Conservation (phyloP, 1,139 yeast genomes). For the Taphrina confusa region DNA sequence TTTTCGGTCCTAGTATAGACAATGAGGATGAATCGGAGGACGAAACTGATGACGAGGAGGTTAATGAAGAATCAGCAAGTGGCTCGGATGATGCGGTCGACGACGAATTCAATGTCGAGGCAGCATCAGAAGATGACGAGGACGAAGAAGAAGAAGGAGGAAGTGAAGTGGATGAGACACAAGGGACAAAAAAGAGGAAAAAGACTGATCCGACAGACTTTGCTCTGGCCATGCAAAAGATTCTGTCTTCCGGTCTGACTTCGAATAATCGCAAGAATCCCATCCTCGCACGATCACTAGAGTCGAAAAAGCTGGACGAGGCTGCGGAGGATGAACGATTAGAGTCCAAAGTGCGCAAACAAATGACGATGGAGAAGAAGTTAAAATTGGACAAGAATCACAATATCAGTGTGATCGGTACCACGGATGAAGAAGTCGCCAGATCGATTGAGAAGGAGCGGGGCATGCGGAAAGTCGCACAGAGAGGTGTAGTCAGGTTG, state of each 20-base stretch:
- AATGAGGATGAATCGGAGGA: conserved; percentile 9
- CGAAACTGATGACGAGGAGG: conserved; percentile 3
- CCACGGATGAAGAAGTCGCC: conserved; percentile 51
- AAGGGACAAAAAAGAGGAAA: conserved; percentile 47
- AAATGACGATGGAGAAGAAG: conserved; percentile 70
- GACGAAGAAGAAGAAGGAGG: conserved; percentile 38
- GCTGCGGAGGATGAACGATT: conserved; percentile 72
- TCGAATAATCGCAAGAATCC: conserved; percentile 89
- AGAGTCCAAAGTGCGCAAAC: conserved; percentile 78
- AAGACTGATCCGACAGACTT: conserved; percentile 67
- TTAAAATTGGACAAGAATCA: conserved; percentile 67
- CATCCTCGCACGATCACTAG: conserved; percentile 63
- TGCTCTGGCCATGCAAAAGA: conserved; percentile 79
- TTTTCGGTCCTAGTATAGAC: conserved; percentile 12
- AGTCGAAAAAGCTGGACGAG: conserved; percentile 10
- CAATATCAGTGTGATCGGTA: conserved; percentile 45
- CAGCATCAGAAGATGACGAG: conserved; percentile 22
- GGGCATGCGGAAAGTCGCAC: conserved; percentile 77
- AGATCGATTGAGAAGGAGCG: conserved; percentile 68
- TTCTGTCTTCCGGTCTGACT: conserved; percentile 79
- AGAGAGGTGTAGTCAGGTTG: conserved; percentile 81
- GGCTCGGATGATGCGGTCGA: background rate
- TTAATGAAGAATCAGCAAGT: background rate
- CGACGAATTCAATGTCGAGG: conserved; percentile 9
- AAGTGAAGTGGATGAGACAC: conserved; percentile 40